These are phyloP conservation scores for Metschnikowia orientalis DNA, from an alignment of 805 yeast species.

Conservation along the genomic window DNA sequence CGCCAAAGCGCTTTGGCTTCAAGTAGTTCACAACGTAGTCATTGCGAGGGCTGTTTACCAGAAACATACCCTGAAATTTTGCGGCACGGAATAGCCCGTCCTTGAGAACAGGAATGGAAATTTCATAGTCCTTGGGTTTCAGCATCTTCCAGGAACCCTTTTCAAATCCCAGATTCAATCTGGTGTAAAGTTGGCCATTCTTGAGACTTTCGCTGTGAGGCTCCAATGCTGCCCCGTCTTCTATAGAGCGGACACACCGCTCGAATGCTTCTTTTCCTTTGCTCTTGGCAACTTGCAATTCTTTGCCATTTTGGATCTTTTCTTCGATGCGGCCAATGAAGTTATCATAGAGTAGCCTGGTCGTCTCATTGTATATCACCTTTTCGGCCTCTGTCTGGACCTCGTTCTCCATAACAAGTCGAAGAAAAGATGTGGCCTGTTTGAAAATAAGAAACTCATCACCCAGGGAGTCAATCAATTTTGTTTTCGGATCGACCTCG, in stretches of 20 bases:
- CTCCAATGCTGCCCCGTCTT: not conserved
- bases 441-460: slow-evolving; percentile 39
- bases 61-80: slow-evolving; percentile 31
- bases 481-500: slow-evolving; percentile 31
- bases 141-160: slow-evolving; percentile 2
- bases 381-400: slow-evolving; percentile 16
- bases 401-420: slow-evolving; percentile 25
- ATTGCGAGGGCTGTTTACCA: slow-evolving; percentile 29
- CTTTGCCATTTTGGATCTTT: slow-evolving; percentile 24
- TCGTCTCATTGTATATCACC: slow-evolving; percentile 8
- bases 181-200: slow-evolving; percentile 16
- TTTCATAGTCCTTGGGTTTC: slow-evolving; percentile 21
- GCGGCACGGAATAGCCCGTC: slow-evolving; percentile 27
- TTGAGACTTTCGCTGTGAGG: slow-evolving; percentile 7
- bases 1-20: slow-evolving; percentile 18
- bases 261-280: not conserved
- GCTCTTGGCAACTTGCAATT: slow-evolving; percentile 10
- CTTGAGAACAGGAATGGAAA: slow-evolving; percentile 28
- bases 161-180: slow-evolving; percentile 1
- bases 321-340: slow-evolving; percentile 28
- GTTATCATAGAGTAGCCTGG: slow-evolving; percentile 16
- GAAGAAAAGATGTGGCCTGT: slow-evolving; percentile 22
- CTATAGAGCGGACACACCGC: not conserved
- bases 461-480: slow-evolving; percentile 29
- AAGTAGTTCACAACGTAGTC: slow-evolving; percentile 27